Evolutionary conservation across 495 filamentous ascomycete genomes (phyloP), one percentile per base, ranked within the genome.

Genomic region (Trypethelium eluteriae): DNA sequence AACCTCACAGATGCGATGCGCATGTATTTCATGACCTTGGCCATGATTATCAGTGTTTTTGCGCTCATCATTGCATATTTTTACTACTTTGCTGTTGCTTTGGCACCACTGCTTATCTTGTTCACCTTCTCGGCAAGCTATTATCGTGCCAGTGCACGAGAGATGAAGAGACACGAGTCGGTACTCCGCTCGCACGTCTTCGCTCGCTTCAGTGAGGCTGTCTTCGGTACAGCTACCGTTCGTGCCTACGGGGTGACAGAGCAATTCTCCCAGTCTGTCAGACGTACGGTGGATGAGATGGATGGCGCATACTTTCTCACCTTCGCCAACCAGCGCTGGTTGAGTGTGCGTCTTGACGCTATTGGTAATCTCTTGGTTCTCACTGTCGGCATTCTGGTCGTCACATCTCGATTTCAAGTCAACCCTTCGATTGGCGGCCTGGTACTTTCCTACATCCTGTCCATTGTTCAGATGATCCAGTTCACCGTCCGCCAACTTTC

Each of bases 401-500:
- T 97, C 14, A 97, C 93, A 2, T 95, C 90, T 2, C 87, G 93
- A n/a, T 96, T 97, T 78, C 83, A 83, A 62, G 90, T 97, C 56
- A 76, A 84, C 39, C 94, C 93, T 10, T 91, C 88, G 63, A 95
- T 92, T 65, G 88, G 84, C 63, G 93, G 94, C 25, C 77, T 98
- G 38, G 92, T 98, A 0, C 81, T 98, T 10, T 93, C 89, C 11
- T 97, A 96, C 74, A 96, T 98, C 69, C 82, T 98, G 2, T 84
- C 88, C 39, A 95, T 97, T 68, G 92, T 95, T n/a, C 90, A 94
- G 77, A 92, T 96, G 89, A 85, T 97, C 59, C 92, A 96, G 74
- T 96, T 96, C 77, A 92, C 92, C 2, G 90, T 98, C 25, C 85
- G 93, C 46, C 94, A 98, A 77, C 83, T 97, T 44, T 93, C 94